Evolutionary conservation across 2,329 filamentous ascomycete genomes (phyloP), one percentile per base, ranked within the genome.

Genomic region (Microcyclosporella mali): DNA sequence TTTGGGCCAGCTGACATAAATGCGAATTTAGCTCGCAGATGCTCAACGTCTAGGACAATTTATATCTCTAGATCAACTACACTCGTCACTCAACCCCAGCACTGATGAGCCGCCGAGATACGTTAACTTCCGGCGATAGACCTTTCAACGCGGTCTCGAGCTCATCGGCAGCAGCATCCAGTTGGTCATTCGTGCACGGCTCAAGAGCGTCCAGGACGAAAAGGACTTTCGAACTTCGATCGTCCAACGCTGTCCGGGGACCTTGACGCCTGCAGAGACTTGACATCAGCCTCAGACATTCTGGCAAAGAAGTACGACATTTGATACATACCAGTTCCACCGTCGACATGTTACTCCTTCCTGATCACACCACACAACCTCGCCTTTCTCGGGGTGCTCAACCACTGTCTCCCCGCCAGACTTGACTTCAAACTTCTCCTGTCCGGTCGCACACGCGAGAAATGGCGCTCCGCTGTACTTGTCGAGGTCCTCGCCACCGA

Each of bases 291-390:
- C 9, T 9, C 9, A 6, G 21, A 6, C 21, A 9, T n/a, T 9
- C 21, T 25, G 6, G 9, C 9, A 25, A 25, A 25, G 21, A n/a
- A n/a, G n/a, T n/a, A n/a, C n/a, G 21, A 9, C 21, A 25, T 25
- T 25, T 25, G 21, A 25, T 25, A 25, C 21, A 9, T 9, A 25
- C 65, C 66, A 68, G 47, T 67, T 67, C 66, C 63, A 68, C 6
- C 62, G 42, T 6, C 66, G 57, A 40, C 65, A 68, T 11, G 65
- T 68, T 8, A 68, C 57, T 0, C 64, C 64, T 1, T 42, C 52
- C 9, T 60, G 52, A 41, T 68, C 66, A 43, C 64, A 66, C 66
- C 65, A 67, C 8, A 67, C 58, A 1, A 62, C 63, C 46, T 68
- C 66, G 1, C 65, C 66, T 1, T 42, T 41, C 9, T 55, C 53